Percentiles rank a stretch among this genome's conserved stretches.
Evolutionary conservation across 1,139 yeast species (phyloP).

Genomic region (Sugiyamaella xylanicola): DNA sequence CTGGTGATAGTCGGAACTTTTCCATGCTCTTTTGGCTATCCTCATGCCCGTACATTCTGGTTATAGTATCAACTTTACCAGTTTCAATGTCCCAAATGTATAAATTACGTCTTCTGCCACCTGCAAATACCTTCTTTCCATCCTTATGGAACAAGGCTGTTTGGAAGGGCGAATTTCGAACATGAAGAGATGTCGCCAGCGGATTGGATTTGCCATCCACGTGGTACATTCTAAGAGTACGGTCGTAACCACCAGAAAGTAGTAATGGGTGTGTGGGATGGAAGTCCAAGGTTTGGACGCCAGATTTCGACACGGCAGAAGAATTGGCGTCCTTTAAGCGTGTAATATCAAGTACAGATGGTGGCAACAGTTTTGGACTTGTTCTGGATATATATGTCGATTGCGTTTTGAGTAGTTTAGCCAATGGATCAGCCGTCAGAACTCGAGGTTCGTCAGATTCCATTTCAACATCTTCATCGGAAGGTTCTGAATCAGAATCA

Average conservation of each 20-base stretch:
- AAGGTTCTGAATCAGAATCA: conserved; percentile 28
- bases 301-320: conserved; percentile 67
- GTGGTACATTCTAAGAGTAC: conserved; percentile 82
- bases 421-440: conserved; percentile 47
- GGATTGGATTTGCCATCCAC: conserved; percentile 88
- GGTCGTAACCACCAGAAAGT: conserved; percentile 89
- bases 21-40: conserved; percentile 85
- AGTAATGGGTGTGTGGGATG: conserved; percentile 84
- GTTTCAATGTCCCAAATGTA: conserved; percentile 83
- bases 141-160: conserved; percentile 65
- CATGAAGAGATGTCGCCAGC: conserved; percentile 76
- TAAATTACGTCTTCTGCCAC: conserved; percentile 90
- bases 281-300: conserved; percentile 79
- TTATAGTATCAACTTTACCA: conserved; percentile 79
- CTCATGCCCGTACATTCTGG: conserved; percentile 91
- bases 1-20: conserved; percentile 61
- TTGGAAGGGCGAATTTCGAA: conserved; percentile 78
- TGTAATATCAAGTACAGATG: conserved; percentile 69
- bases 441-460: conserved; percentile 36
- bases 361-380: conserved; percentile 62
- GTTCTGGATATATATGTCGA: conserved; percentile 57
- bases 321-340: conserved; percentile 86
- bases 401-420: conserved; percentile 60
- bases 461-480: conserved; percentile 34
- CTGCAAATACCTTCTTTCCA: conserved; percentile 69